Percentiles rank a stretch among this genome's conserved stretches.
Conservation (phyloP, 2,329 filamentous ascomycete species). For the Ceratocystis smalleyi region DNA sequence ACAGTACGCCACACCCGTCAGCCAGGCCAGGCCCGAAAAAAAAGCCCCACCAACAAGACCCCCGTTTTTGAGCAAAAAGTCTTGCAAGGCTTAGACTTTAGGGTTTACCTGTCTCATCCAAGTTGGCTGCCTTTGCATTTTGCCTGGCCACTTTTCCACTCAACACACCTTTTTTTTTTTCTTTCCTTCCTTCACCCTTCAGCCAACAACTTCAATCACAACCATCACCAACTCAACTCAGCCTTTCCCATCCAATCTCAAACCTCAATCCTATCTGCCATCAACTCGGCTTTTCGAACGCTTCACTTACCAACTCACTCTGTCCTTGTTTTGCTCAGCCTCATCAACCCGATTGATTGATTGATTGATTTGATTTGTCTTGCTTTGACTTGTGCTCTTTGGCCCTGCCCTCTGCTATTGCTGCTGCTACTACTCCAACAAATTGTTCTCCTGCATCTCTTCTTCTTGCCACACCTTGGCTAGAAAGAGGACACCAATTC, state of each 20-base stretch:
- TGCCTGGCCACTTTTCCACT: constrained; percentile 13
- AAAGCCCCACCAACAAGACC: not conserved
- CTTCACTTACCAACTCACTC: not conserved
- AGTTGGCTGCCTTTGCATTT: not conserved
- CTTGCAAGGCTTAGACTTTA: constrained; percentile 3
- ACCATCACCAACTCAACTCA: constrained; percentile 1
- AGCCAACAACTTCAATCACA: constrained; percentile 1
- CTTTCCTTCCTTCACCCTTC: not conserved
- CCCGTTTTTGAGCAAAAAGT: not conserved
- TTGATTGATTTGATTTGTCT: not conserved
- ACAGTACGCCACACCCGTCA: not conserved
- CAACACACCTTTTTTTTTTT: not conserved
- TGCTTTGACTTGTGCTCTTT: not conserved
- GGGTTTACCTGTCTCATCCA: not conserved
- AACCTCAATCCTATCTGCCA: not conserved
- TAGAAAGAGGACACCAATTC: not conserved
- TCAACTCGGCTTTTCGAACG: not conserved
- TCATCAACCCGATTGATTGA: not conserved
- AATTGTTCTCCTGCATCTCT: not conserved
- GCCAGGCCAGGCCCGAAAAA: no score
- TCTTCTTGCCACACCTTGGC: not conserved
- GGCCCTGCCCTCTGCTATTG: not conserved
- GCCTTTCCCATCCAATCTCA: not conserved
- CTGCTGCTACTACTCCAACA: not conserved
- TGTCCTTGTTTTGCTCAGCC: not conserved